These are phyloP conservation scores for Gypsophila paniculata DNA, from an alignment of 179 eudicot species.

Conservation along the genomic window DNA sequence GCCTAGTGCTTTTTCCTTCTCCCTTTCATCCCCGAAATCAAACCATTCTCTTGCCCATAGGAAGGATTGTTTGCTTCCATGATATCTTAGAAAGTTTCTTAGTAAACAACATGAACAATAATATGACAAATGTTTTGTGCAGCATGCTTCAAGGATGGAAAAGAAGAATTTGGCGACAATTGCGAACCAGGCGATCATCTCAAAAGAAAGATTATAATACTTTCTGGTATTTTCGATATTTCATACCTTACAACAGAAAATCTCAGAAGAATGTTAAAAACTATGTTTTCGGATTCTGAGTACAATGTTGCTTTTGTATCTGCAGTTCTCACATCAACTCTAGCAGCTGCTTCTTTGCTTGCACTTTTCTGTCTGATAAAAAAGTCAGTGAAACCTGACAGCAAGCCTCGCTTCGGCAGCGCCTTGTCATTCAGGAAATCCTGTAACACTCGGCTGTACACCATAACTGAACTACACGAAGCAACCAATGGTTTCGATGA, in stretches of 20 bases:
- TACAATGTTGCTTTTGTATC: not conserved
- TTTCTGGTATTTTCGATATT: slow-evolving; percentile 45
- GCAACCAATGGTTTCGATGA: slow-evolving; percentile 64
- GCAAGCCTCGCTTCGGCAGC: slow-evolving; percentile 33
- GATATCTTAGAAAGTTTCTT: too few relatives aligned
- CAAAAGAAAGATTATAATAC: slow-evolving; percentile 37
- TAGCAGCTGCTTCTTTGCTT: slow-evolving; percentile 38
- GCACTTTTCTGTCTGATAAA: slow-evolving; percentile 46
- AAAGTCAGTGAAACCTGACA: slow-evolving; percentile 36
- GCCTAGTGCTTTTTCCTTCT: too few relatives aligned
- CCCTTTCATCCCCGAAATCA: too few relatives aligned
- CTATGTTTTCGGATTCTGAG: not conserved
- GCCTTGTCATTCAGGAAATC: slow-evolving; percentile 45
- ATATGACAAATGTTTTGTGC: not conserved
- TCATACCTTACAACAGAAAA: not conserved
- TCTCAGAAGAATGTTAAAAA: not conserved
- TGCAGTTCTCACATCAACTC: slow-evolving; percentile 51
- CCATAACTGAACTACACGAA: slow-evolving; percentile 60
- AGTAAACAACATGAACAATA: too few relatives aligned
- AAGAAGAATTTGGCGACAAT: slow-evolving; percentile 41
- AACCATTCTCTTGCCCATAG: too few relatives aligned
- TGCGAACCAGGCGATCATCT: slow-evolving; percentile 37
- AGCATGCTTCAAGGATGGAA: slow-evolving; percentile 67
- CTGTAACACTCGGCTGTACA: slow-evolving; percentile 48
- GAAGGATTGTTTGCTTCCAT: too few relatives aligned